Conservation (phyloP, 2,329 filamentous ascomycete species). For the Didymella glomerata region DNA sequence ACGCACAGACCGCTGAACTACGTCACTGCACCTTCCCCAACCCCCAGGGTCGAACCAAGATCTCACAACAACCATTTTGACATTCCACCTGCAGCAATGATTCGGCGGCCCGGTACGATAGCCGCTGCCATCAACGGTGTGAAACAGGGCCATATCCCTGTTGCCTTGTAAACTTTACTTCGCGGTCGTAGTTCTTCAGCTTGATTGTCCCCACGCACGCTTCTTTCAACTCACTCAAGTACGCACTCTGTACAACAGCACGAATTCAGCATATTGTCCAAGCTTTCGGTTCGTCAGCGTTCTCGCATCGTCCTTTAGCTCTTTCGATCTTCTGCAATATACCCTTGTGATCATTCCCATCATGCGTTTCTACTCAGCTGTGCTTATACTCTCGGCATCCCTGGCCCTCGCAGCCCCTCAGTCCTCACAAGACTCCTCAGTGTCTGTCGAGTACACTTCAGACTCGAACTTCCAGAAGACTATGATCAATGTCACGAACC, state of each 20-base stretch:
- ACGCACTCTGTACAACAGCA: background rate
- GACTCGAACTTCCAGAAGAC: conserved; percentile 56
- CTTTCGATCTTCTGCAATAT: background rate
- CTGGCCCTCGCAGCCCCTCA: background rate
- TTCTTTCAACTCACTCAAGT: background rate
- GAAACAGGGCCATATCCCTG: conserved; percentile 15
- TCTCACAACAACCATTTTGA: conserved; percentile 1
- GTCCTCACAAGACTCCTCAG: background rate
- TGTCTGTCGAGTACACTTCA: conserved; percentile 51
- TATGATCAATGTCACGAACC: conserved; percentile 72
- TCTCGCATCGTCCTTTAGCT: background rate
- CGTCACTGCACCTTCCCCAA: conserved; percentile 7
- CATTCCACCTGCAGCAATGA: conserved; percentile 1
- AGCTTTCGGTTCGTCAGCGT: background rate
- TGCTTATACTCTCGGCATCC: background rate
- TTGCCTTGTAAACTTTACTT: background rate
- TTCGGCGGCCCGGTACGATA: conserved; percentile 8
- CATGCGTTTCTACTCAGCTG: background rate
- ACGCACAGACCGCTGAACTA: conserved; percentile 9
- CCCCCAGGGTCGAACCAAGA: conserved; percentile 1
- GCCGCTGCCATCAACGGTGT: conserved; percentile 5
- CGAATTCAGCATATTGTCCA: background rate
- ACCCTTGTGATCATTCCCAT: background rate
- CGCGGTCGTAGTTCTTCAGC: conserved; percentile 1
- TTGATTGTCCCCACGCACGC: background rate